Conservation (phyloP, 129 eudicot species). For the Tanacetum coccineum region DNA sequence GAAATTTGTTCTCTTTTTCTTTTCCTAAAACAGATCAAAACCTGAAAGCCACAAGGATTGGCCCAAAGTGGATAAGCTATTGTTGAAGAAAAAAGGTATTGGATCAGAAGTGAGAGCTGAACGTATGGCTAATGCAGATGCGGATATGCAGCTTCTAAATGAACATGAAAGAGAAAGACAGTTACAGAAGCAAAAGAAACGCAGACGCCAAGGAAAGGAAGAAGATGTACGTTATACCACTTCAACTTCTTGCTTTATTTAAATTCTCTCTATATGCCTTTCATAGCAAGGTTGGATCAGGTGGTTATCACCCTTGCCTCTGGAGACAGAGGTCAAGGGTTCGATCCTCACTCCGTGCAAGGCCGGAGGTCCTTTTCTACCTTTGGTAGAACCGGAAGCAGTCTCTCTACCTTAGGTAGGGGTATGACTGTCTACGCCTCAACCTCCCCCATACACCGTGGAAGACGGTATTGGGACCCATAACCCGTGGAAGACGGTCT, state of each 20-base stretch:
- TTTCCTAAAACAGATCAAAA: constrained; percentile 41
- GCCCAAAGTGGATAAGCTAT: constrained; percentile 66
- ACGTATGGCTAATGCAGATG: constrained; percentile 83
- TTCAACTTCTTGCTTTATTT: not conserved
- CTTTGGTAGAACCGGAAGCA: too few relatives aligned
- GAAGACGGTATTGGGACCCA: too few relatives aligned
- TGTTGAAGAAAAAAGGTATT: constrained; percentile 81
- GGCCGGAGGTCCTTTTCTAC: too few relatives aligned
- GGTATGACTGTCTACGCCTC: too few relatives aligned
- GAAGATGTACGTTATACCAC: constrained; percentile 61
- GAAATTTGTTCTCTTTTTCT: not conserved
- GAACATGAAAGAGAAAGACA: constrained; percentile 77
- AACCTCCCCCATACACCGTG: too few relatives aligned
- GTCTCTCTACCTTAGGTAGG: too few relatives aligned
- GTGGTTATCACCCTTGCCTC: too few relatives aligned
- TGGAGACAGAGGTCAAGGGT: too few relatives aligned
- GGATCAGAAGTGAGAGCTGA: constrained; percentile 99
- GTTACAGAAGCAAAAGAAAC: constrained; percentile 77
- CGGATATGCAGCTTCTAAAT: constrained; percentile 74
- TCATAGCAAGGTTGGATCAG: too few relatives aligned
- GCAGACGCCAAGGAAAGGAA: constrained; percentile 89
- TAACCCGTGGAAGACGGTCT: too few relatives aligned
- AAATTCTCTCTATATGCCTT: not conserved
- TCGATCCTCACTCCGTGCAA: too few relatives aligned
- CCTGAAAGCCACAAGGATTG: constrained; percentile 48